Conservation (phyloP, 2,329 filamentous ascomycete species). For the Penicillium frequentans region DNA sequence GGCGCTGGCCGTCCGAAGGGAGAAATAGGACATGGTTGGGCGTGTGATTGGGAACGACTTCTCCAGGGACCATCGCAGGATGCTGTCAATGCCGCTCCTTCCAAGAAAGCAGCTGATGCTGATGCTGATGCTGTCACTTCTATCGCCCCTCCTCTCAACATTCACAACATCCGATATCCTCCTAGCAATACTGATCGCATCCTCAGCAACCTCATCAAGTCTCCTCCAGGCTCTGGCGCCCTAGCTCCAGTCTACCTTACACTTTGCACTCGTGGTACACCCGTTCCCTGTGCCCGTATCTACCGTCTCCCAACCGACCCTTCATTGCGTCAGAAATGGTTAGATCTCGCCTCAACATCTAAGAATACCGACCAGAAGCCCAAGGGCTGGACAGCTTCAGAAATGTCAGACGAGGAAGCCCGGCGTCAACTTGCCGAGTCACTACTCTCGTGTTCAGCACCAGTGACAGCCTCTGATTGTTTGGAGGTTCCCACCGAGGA, state of each 20-base stretch:
- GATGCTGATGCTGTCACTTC: background rate
- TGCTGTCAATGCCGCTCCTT: background rate
- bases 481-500: conserved; percentile 66
- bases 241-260: conserved; percentile 66
- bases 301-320: conserved; percentile 73
- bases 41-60: conserved; percentile 79
- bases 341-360: conserved; percentile 52
- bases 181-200: conserved; percentile 36
- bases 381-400: background rate
- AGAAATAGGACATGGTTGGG: conserved; percentile 78
- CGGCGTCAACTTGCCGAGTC: conserved; percentile 31
- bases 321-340: conserved; percentile 69
- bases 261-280: conserved; percentile 69
- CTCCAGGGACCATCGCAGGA: conserved; percentile 42
- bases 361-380: conserved; percentile 3
- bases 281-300: conserved; percentile 71
- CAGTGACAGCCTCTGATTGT: conserved; percentile 38
- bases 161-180: conserved; percentile 40
- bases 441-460: conserved; percentile 41
- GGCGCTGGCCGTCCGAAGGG: conserved; percentile 69
- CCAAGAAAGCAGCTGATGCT: background rate
- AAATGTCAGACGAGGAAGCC: conserved; percentile 20
- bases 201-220: conserved; percentile 20
- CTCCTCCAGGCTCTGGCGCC: conserved; percentile 19
- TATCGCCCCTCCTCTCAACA: conserved; percentile 28